Evolutionary conservation across 495 filamentous ascomycete genomes (phyloP).

Genomic region (Penicillium salamii): DNA sequence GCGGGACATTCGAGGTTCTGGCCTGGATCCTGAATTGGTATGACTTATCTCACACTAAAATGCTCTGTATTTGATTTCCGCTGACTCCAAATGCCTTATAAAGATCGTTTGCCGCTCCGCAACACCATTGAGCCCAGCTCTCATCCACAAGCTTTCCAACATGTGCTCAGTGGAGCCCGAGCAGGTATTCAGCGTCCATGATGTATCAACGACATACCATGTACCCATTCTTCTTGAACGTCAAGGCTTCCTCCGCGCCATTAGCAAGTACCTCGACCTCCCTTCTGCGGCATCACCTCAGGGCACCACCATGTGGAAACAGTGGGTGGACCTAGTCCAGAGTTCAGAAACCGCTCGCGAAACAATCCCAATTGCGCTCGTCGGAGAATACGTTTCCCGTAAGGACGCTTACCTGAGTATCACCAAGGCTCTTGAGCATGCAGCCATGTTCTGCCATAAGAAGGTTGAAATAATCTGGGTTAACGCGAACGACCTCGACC

Average conservation of each 20-base stretch:
- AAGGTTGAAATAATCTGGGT: slow-evolving; percentile 80
- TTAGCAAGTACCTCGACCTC: slow-evolving; percentile 27
- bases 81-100: too few relatives aligned
- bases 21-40: slow-evolving; percentile 74
- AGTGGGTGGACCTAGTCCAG: slow-evolving; percentile 66
- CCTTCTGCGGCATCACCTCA: too few relatives aligned
- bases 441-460: slow-evolving; percentile 74
- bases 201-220: slow-evolving; percentile 80
- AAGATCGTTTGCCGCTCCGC: slow-evolving; percentile 85
- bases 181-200: slow-evolving; percentile 77
- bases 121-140: slow-evolving; percentile 58
- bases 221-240: slow-evolving; percentile 80
- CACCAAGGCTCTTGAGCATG: slow-evolving; percentile 81
- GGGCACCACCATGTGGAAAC: slow-evolving; percentile 65
- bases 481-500: slow-evolving; percentile 75
- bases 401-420: slow-evolving; percentile 79
- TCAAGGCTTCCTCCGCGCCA: slow-evolving; percentile 62
- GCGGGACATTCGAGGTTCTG: slow-evolving; percentile 69
- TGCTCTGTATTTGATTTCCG: too few relatives aligned
- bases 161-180: slow-evolving; percentile 75
- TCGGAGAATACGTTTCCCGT: slow-evolving; percentile 81
- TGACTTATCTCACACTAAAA: too few relatives aligned
- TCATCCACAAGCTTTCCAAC: slow-evolving; percentile 77
- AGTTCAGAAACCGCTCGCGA: slow-evolving; percentile 58
- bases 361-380: slow-evolving; percentile 72